Evolutionary conservation across 345 rosid species (phyloP).

Genomic region (Murraya koenigii): DNA sequence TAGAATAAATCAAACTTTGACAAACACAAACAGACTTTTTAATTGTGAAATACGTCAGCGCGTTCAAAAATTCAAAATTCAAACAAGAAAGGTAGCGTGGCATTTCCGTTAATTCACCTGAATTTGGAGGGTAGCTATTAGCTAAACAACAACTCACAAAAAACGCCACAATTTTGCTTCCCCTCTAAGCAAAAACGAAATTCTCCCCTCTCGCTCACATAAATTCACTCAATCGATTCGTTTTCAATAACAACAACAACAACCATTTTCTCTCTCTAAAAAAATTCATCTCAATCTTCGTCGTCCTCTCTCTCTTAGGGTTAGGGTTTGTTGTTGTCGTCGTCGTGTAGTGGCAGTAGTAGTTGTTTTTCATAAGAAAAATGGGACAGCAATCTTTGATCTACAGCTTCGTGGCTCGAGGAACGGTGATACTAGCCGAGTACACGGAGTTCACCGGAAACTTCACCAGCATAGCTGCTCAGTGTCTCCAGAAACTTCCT

Average conservation of each 20-base stretch:
- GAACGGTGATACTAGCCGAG: constrained; percentile 48
- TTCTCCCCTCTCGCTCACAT: not conserved
- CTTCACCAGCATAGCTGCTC: constrained; percentile 59
- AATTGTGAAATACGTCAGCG: not conserved
- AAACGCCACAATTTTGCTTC: constrained; percentile 19
- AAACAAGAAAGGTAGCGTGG: constrained; percentile 25
- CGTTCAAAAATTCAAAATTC: constrained; percentile 6
- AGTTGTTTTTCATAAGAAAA: constrained; percentile 6
- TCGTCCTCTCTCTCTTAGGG: not conserved
- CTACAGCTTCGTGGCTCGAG: constrained; percentile 63
- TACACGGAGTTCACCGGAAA: constrained; percentile 58
- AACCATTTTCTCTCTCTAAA: not conserved
- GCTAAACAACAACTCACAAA: not conserved
- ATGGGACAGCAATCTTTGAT: constrained; percentile 64
- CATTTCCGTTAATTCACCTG: constrained; percentile 28
- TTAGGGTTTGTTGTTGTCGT: constrained; percentile 6
- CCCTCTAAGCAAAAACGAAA: constrained; percentile 22
- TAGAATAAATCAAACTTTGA: not conserved
- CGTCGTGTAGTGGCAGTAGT: not conserved
- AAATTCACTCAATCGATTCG: not conserved
- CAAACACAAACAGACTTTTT: not conserved
- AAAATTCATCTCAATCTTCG: too few species aligned
- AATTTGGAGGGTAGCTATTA: constrained; percentile 20
- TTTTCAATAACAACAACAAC: constrained; percentile 1
- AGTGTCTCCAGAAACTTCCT: constrained; percentile 66